These are phyloP conservation scores for Suillus occidentalis DNA, from an alignment of 768 basidiomycete genomes.

Conservation along the genomic window DNA sequence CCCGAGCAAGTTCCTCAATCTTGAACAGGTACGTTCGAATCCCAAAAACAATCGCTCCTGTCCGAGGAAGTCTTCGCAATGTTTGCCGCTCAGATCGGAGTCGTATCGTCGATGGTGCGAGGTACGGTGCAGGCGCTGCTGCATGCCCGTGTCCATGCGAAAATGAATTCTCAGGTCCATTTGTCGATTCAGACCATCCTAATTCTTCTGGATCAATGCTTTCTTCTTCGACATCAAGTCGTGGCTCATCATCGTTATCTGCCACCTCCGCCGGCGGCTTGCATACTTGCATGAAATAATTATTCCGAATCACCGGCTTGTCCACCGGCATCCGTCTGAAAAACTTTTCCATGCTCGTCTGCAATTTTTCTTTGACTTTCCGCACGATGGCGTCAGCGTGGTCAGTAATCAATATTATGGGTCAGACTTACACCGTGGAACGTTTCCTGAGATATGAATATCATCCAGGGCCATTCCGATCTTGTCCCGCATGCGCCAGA, in stretches of 20 bases:
- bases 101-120: conserved; percentile 46
- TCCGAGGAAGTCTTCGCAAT: conserved; percentile 58
- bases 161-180: conserved; percentile 53
- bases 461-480: conserved; percentile 70
- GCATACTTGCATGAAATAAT: conserved; percentile 53
- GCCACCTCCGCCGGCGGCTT: conserved; percentile 17
- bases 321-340: conserved; percentile 65
- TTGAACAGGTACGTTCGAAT: conserved; percentile 66
- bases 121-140: conserved; percentile 15
- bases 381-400: conserved; percentile 9
- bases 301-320: conserved; percentile 71
- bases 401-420: background rate
- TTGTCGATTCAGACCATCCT: conserved; percentile 57
- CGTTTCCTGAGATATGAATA: conserved; percentile 68
- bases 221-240: conserved; percentile 9
- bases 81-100: conserved; percentile 68
- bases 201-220: conserved; percentile 61
- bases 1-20: conserved; percentile 49
- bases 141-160: conserved; percentile 30
- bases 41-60: conserved; percentile 67
- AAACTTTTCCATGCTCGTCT: conserved; percentile 66
- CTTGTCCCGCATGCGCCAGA: conserved; percentile 78
- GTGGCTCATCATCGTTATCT: conserved; percentile 13
- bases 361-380: conserved; percentile 59
- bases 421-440: conserved; percentile 62